Evolutionary conservation across 2,329 filamentous ascomycete species (phyloP).

Genomic region (Colletotrichum sp.): DNA sequence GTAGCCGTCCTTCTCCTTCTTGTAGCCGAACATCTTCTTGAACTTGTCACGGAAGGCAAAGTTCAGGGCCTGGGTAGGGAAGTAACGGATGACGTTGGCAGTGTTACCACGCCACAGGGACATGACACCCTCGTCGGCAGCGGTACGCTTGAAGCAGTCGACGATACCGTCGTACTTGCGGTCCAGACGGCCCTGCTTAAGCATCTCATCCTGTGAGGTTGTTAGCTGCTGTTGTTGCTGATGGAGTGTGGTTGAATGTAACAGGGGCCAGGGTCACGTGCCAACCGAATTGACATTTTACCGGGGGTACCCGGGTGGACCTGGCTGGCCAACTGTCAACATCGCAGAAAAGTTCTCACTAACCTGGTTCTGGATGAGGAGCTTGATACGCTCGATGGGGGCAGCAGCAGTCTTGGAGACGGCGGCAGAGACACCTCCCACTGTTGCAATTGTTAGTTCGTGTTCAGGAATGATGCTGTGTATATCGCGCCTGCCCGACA

Average conservation of each 20-base stretch:
- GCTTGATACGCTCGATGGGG: slow-evolving; percentile 99
- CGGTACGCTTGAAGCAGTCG: slow-evolving; percentile 96
- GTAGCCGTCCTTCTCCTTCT: slow-evolving; percentile 99
- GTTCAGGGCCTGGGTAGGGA: slow-evolving; percentile 99
- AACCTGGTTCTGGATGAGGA: slow-evolving; percentile 99
- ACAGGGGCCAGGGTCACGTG: slow-evolving; percentile 10
- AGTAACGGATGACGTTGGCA: slow-evolving; percentile 99
- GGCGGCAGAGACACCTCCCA: slow-evolving; percentile 99
- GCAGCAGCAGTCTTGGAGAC: slow-evolving; percentile 99
- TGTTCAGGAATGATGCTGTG: neutral
- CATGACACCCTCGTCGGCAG: slow-evolving; percentile 88
- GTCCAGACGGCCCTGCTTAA: slow-evolving; percentile 98
- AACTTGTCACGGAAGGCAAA: slow-evolving; percentile 99
- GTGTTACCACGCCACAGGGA: slow-evolving; percentile 99
- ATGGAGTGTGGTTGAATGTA: neutral
- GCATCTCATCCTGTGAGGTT: slow-evolving; percentile 90
- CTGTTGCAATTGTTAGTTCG: slow-evolving; percentile 52
- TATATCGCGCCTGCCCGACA: neutral
- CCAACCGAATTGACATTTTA: neutral
- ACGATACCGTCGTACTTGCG: slow-evolving; percentile 92
- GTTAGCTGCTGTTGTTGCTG: slow-evolving; percentile 32
- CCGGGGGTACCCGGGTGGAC: neutral
- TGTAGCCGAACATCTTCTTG: slow-evolving; percentile 99
- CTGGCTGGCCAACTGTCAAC: neutral
- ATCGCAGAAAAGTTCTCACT: slow-evolving; percentile 39